These are phyloP conservation scores for Juglanconis juglandina DNA, from an alignment of 2,329 filamentous ascomycete species.

Conservation along the genomic window DNA sequence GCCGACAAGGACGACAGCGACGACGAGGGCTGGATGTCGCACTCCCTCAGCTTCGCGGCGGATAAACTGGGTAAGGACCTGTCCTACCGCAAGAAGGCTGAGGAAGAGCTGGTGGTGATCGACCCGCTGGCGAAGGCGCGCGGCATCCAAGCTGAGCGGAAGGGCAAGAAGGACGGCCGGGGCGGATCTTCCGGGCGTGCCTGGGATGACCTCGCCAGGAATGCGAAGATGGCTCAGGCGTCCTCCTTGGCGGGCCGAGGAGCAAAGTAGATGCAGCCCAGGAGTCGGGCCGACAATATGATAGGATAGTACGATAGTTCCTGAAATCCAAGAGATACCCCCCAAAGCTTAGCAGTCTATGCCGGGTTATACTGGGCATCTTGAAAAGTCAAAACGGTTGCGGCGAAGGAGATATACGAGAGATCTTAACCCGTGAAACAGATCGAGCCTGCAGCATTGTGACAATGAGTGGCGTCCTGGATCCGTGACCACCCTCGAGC, in stretches of 20 bases:
- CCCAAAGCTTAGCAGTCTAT: background rate
- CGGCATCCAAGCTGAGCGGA: slow-evolving; percentile 65
- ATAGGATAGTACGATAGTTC: background rate
- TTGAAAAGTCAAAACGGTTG: background rate
- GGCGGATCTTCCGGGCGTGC: slow-evolving; percentile 50
- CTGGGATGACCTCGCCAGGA: slow-evolving; percentile 54
- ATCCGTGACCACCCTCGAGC: too few relatives aligned
- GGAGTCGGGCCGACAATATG: too few relatives aligned
- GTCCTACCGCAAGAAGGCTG: slow-evolving; percentile 84
- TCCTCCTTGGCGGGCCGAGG: slow-evolving; percentile 55
- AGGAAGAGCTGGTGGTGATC: slow-evolving; percentile 88
- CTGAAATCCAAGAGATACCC: background rate
- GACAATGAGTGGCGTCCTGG: too few relatives aligned
- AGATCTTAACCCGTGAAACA: too few relatives aligned
- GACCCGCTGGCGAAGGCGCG: slow-evolving; percentile 82
- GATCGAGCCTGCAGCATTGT: background rate
- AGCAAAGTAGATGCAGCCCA: slow-evolving; percentile 39
- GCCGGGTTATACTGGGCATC: background rate
- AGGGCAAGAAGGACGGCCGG: slow-evolving; percentile 49
- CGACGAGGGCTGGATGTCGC: slow-evolving; percentile 78
- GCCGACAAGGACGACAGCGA: slow-evolving; percentile 52
- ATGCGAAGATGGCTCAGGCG: slow-evolving; percentile 52
- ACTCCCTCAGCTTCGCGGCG: slow-evolving; percentile 80
- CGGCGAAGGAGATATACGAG: too few relatives aligned
- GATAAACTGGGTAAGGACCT: slow-evolving; percentile 90